Base-by-base conservation (phyloP, 1,139 yeast genomes). In the Suhomyces wounanorum region DNA sequence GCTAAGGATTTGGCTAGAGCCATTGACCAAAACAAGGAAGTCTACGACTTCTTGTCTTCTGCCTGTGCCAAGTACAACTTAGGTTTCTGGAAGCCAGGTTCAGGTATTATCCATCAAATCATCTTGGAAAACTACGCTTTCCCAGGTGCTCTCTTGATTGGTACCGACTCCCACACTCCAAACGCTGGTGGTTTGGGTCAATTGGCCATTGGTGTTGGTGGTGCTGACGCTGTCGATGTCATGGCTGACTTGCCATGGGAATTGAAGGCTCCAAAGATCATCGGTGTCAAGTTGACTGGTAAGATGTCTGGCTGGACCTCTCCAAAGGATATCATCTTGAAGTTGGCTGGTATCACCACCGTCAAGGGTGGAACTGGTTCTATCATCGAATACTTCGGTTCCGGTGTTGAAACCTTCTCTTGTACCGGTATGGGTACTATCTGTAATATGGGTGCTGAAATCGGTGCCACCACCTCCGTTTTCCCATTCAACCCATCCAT, bases 361-460 rank as follows among this genome's bases (percentile, higher is more conserved):
- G 99, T 94, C 70, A 90, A 89, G 81, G 99, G 99, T 82, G 99
- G 99, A 81, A 94, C 99, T 56, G 98, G 98, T 78, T 81, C 89
- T 68, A 92, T 94, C 73, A 95, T 94, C 60, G 99, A 94, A 81
- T 94, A 94, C 82, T 92, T 87, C 68, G 99, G 98, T 77, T 89
- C 87, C 48, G 99, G 99, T 84, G 92, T 92, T 59, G 87, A 89
- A 67, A 86, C 97, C 59, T 89, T 94, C 77, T 89, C 97, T 47
- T 91, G 97, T 79, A 92, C 99, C 59, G 99, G 99, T 84, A 92
- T 92, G 99, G 99, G 96, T 75, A 92, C 99, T 67, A 94, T 92
- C 77, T 92, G 99, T 85, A 92, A 92, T 78, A 92, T 92, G 99
- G 99, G 99, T 85, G 99, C 99, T 62, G 99, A 92, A 79, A 90